phyloP scores from a whole-genome alignment of 1,284 basidiomycete genomes.

The Leccinum pachyderme region DNA sequence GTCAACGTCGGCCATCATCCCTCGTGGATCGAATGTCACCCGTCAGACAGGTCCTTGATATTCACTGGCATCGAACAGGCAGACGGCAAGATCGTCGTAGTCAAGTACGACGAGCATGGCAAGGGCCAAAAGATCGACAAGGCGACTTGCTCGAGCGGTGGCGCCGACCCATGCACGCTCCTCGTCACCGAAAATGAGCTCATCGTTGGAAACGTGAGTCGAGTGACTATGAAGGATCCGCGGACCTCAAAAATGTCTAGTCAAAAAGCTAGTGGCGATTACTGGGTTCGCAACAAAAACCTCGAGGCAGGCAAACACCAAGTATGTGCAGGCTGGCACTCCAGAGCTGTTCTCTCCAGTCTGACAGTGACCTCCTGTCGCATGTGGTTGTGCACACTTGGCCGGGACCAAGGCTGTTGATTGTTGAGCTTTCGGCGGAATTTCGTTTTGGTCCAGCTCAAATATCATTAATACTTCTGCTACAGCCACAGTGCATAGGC shows the following conservation, averaged over 20 bases:
- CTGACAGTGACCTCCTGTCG: too few species aligned
- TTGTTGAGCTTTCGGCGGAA: too few species aligned
- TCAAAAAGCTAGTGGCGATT: too few species aligned
- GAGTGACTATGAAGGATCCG: neutral
- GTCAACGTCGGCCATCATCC: slow-evolving; percentile 59
- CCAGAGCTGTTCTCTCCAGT: too few species aligned
- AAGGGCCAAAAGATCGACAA: slow-evolving; percentile 16
- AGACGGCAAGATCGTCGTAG: slow-evolving; percentile 55
- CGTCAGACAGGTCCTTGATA: slow-evolving; percentile 50
- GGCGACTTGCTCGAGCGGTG: slow-evolving; percentile 44
- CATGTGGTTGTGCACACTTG: too few species aligned
- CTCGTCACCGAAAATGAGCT: slow-evolving; percentile 50
- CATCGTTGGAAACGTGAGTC: slow-evolving; percentile 66
- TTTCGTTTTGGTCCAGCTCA: too few species aligned
- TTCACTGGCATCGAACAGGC: slow-evolving; percentile 56
- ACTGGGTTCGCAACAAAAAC: too few species aligned
- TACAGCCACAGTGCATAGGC: too few species aligned
- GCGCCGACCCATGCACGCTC: slow-evolving; percentile 60
- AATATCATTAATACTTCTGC: too few species aligned
- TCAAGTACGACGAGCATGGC: slow-evolving; percentile 47
- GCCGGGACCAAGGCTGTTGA: too few species aligned
- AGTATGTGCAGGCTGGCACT: too few species aligned
- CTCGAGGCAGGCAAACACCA: too few species aligned
- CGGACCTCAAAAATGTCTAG: neutral
- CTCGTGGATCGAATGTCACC: slow-evolving; percentile 66